These are phyloP conservation scores for Euclidium syriacum DNA, from an alignment of 345 rosid species.

Conservation along the genomic window DNA sequence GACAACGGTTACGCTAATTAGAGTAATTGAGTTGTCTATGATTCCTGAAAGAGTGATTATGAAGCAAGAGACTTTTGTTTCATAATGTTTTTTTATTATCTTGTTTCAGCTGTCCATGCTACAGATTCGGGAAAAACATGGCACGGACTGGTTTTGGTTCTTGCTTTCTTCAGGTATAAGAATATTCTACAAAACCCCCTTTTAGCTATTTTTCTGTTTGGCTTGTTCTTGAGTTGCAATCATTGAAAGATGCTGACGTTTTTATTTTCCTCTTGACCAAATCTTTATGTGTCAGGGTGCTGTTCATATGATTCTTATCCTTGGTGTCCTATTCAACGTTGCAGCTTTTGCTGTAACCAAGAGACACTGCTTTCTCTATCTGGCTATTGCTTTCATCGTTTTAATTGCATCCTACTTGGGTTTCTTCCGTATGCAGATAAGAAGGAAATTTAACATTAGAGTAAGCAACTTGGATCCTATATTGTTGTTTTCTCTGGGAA, in stretches of 20 bases:
- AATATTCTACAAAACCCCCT: not conserved
- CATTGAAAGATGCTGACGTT: not conserved
- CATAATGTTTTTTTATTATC: slow-evolving; percentile 8
- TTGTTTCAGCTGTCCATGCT: slow-evolving; percentile 83
- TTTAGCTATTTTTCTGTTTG: not conserved
- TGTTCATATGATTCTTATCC: slow-evolving; percentile 51
- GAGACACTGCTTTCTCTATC: slow-evolving; percentile 58
- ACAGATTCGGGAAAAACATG: slow-evolving; percentile 91
- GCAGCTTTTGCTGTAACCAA: slow-evolving; percentile 56
- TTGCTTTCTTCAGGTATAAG: slow-evolving; percentile 70
- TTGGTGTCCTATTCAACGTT: slow-evolving; percentile 35
- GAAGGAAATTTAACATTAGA: slow-evolving; percentile 74
- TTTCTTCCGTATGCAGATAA: slow-evolving; percentile 59
- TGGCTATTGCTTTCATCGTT: slow-evolving; percentile 49
- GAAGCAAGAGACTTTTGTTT: slow-evolving; percentile 8
- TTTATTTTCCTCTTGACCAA: not conserved
- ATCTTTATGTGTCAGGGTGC: slow-evolving; percentile 46
- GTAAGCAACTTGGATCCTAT: slow-evolving; percentile 35
- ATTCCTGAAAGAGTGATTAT: slow-evolving; percentile 1
- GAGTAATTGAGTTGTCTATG: not conserved
- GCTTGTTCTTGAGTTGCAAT: not conserved
- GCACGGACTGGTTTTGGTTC: slow-evolving; percentile 72
- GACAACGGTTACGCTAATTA: not conserved
- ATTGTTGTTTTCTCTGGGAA: not conserved
- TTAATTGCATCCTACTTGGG: slow-evolving; percentile 59